A percentile compares a stretch with the other conserved stretches of the same genome.
Evolutionary conservation across 129 eudicot species (phyloP).

Genomic region (Escallonia herrerae): DNA sequence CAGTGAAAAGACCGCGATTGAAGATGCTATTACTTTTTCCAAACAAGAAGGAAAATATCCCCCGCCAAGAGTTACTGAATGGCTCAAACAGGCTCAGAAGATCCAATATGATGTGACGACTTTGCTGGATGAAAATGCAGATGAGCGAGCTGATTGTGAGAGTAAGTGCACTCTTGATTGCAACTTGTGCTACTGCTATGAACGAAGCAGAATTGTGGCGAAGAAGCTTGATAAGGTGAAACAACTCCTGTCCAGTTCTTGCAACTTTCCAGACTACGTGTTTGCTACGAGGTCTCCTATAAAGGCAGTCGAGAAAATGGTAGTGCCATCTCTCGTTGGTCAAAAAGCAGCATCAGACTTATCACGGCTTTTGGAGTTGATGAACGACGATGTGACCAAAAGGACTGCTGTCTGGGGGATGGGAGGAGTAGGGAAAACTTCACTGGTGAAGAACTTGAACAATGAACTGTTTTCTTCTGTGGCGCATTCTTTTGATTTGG

Average conservation of each 20-base stretch:
- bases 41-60: conserved; percentile 16
- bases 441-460: conserved; percentile 23
- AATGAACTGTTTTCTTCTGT: conserved; percentile 7
- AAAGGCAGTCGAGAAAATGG: conserved; percentile 19
- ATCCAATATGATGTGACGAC: conserved; percentile 13
- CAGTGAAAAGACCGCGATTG: conserved; percentile 5
- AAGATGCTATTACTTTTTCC: conserved; percentile 14
- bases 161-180: not conserved
- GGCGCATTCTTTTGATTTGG: conserved; percentile 10
- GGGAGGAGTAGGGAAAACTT: conserved; percentile 37
- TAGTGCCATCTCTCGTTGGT: conserved; percentile 13
- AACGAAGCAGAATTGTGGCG: conserved; percentile 11
- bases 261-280: conserved; percentile 2
- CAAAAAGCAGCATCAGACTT: conserved; percentile 8
- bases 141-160: not conserved
- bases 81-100: conserved; percentile 14
- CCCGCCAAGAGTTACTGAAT: conserved; percentile 16
- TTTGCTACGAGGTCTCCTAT: conserved; percentile 11
- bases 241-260: conserved; percentile 5
- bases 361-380: conserved; percentile 10
- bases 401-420: conserved; percentile 26
- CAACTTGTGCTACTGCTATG: conserved; percentile 1
- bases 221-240: conserved; percentile 9
- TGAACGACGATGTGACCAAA: conserved; percentile 1
- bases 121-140: conserved; percentile 7